phyloP scores from a whole-genome alignment of 768 basidiomycete species.

The Omphalotus guepiniiformis region DNA sequence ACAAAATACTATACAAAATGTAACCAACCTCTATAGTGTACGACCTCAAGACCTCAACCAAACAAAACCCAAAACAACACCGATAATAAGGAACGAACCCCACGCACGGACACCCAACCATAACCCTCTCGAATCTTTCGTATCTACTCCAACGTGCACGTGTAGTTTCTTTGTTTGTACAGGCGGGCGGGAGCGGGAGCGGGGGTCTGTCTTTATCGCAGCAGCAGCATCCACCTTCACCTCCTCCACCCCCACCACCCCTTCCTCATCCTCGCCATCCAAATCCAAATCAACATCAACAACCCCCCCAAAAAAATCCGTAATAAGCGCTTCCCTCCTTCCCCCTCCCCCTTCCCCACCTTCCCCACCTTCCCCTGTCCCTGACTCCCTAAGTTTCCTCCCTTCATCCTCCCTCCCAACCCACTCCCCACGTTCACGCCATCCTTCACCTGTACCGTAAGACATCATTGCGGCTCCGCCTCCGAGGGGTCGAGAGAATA shows the following conservation, averaged over 20 bases:
- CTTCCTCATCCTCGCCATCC: conserved; percentile 17
- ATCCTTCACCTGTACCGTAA: conserved; percentile 5
- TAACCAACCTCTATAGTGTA: no score
- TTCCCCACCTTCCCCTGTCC: no score
- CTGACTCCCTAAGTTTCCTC: not conserved
- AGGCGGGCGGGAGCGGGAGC: no score
- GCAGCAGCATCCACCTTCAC: not conserved
- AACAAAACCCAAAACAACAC: not conserved
- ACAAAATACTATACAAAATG: no score
- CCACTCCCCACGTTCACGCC: conserved; percentile 6
- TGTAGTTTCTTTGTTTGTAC: not conserved
- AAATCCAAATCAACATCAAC: conserved; percentile 62
- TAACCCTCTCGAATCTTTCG: not conserved
- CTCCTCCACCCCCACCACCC: no score
- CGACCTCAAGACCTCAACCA: no score
- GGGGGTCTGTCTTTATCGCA: not conserved
- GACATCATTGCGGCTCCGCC: not conserved
- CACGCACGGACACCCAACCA: no score
- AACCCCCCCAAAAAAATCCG: conserved; percentile 63
- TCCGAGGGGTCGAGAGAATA: conserved; percentile 67
- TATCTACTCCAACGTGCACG: not conserved
- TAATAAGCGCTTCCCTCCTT: conserved; percentile 41
- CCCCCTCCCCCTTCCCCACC: no score
- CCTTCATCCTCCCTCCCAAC: conserved; percentile 2
- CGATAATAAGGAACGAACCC: not conserved